phyloP scores from a whole-genome alignment of 169 alveolate genomes.

The Amoebophrya sp. region DNA sequence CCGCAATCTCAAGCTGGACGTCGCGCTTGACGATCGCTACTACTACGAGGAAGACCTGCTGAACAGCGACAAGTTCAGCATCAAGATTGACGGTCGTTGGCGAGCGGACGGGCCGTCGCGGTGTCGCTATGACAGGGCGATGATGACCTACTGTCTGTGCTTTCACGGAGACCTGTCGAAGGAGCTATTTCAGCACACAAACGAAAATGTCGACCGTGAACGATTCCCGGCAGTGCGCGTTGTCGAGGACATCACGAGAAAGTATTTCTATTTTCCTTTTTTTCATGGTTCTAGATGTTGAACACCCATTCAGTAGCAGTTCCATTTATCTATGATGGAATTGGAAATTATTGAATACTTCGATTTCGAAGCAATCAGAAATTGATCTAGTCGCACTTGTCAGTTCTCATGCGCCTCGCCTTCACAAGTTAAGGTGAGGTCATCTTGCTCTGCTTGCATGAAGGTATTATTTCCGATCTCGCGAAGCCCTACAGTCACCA shows the following conservation, averaged over 20 bases:
- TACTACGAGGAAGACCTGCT: neutral
- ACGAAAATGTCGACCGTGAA: slow-evolving; percentile 3
- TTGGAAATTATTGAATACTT: no score
- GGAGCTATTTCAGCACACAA: neutral
- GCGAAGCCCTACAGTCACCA: neutral
- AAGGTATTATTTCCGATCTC: neutral
- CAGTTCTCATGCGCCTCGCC: no score
- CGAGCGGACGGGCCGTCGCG: slow-evolving; percentile 23
- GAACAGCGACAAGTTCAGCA: neutral
- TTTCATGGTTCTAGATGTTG: no score
- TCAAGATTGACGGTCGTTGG: neutral
- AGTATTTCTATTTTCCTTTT: no score
- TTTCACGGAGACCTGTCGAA: neutral
- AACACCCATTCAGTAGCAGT: no score
- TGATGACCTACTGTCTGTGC: slow-evolving; percentile 5
- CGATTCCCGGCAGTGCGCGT: neutral
- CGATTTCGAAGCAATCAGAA: no score
- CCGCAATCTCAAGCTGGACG: neutral
- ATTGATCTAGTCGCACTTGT: no score
- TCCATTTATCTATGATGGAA: no score
- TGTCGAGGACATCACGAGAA: neutral
- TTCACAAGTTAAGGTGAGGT: no score
- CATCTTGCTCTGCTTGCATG: no score
- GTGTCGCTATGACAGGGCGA: neutral
- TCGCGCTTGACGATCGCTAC: neutral